Base-by-base conservation (phyloP, 2,329 filamentous ascomycete species). In the Apiospora sp. region DNA sequence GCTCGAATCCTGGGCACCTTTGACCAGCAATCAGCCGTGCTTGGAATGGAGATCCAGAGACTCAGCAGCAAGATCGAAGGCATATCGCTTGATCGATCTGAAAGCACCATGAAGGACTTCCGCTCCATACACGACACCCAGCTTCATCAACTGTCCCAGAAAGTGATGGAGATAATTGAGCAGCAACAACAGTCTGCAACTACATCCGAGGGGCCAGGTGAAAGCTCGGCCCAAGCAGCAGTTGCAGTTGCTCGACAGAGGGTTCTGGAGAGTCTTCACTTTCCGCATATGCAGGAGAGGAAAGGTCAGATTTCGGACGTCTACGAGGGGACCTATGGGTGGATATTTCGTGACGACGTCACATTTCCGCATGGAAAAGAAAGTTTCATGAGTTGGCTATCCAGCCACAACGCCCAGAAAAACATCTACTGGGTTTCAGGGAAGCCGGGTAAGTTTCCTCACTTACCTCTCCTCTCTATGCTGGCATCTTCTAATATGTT, bases 221-320 rank as follows among this genome's bases (percentile, higher is more conserved):
- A 8, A 5, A 30, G 12, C 24, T 30, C 24, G 14, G 2, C 8
- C 7, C 24, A 16, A 14, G 4, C 24, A 16, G 7, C 4, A 30
- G 51, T 27, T 30, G 27, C 27, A n/a, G n/a, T n/a, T 27, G 27
- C 51, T 14, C 51, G 19, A 24, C 51, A 58, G 12, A 30, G 51
- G 7, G 5, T 58, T 13, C 7, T 58, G 24, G 24, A 58, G 16
- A 58, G 51, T 7, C 51, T 58, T 13, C 30, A 58, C 51, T 58
- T 58, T 24, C 27, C 51, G 24, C 51, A 58, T 13, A 58, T 58
- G 51, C n/a, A 30, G 24, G 51, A 58, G 51, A 58, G 51, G 51
- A 58, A 30, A 58, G 51, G 13, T 12, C 51, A 58, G 5, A 58
- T 58, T 3, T 58, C 51, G 1, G 27, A 58, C 16, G 51, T 30